phyloP scores from a whole-genome alignment of 1,284 basidiomycete species.

The Gastroboletus turbinatus region DNA sequence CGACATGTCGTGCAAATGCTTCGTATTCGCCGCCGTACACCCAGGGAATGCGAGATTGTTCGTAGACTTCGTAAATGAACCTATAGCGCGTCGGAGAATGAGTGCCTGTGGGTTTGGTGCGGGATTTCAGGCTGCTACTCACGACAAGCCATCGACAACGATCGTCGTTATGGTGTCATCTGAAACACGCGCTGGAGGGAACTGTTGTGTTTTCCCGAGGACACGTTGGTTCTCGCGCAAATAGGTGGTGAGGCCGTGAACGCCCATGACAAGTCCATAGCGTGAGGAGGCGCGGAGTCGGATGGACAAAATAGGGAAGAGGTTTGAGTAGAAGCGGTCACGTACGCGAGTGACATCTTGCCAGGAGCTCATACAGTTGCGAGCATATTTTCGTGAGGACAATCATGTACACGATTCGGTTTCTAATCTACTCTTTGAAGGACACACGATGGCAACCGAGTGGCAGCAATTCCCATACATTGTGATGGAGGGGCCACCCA shows the following conservation, averaged over 20 bases:
- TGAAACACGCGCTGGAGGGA: conserved; percentile 26
- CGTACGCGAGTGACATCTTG: too few species aligned
- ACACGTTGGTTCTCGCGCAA: conserved; percentile 69
- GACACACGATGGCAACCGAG: conserved; percentile 5
- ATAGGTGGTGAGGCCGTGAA: conserved; percentile 79
- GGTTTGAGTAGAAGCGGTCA: not conserved
- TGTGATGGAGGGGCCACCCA: conserved; percentile 3
- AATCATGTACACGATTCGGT: not conserved
- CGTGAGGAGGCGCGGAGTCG: not conserved
- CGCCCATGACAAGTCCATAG: conserved; percentile 60
- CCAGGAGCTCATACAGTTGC: not conserved
- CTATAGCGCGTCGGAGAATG: conserved; percentile 39
- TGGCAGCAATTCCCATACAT: conserved; percentile 3
- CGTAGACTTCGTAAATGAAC: conserved; percentile 75
- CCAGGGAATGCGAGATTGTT: conserved; percentile 70
- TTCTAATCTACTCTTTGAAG: conserved; percentile 1
- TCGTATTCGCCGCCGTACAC: conserved; percentile 84
- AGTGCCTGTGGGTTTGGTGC: not conserved
- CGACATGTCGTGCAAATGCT: conserved; percentile 54
- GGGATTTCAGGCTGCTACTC: conserved; percentile 39
- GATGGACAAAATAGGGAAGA: conserved; percentile 14
- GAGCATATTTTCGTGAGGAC: not conserved
- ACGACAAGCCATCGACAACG: conserved; percentile 90
- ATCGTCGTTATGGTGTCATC: conserved; percentile 38
- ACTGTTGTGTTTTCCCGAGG: conserved; percentile 52